Evolutionary conservation across 1,284 basidiomycete species (phyloP).

Genomic region (Cutaneotrichosporon mucoides): DNA sequence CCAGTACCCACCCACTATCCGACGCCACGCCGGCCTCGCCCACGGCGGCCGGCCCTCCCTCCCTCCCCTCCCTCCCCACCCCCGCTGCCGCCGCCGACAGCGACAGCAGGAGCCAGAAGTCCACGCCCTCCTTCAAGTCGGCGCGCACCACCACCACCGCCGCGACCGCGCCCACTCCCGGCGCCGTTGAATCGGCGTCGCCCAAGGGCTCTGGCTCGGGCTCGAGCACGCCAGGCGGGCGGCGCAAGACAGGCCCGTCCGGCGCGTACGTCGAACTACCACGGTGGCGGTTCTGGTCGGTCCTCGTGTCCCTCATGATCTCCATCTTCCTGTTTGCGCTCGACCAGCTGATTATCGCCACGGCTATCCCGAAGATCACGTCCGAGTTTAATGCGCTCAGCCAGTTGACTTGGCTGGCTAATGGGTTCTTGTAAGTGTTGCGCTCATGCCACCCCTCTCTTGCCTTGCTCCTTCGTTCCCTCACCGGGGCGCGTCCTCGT

Average conservation of each 20-base stretch:
- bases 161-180: neutral
- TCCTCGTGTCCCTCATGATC: slow-evolving; percentile 38
- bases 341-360: slow-evolving; percentile 52
- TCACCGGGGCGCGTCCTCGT: too few relatives aligned
- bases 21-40: too few relatives aligned
- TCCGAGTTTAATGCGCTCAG: slow-evolving; percentile 50
- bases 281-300: slow-evolving; percentile 32
- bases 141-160: too few relatives aligned
- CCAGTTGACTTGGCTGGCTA: slow-evolving; percentile 49
- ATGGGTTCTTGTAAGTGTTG: slow-evolving; percentile 38
- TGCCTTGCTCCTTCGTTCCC: too few relatives aligned
- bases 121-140: too few relatives aligned
- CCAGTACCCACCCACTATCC: too few relatives aligned
- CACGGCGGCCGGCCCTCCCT: too few relatives aligned
- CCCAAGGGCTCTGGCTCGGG: neutral
- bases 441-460: too few relatives aligned
- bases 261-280: slow-evolving; percentile 3
- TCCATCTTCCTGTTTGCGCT: slow-evolving; percentile 45
- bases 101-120: too few relatives aligned
- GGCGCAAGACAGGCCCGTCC: neutral
- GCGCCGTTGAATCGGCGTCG: neutral
- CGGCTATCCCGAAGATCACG: slow-evolving; percentile 48
- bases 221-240: neutral
- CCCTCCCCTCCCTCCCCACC: too few relatives aligned
- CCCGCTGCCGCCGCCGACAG: too few relatives aligned